Conservation (phyloP, 495 filamentous ascomycete species). For the Xylaria cubensis region DNA sequence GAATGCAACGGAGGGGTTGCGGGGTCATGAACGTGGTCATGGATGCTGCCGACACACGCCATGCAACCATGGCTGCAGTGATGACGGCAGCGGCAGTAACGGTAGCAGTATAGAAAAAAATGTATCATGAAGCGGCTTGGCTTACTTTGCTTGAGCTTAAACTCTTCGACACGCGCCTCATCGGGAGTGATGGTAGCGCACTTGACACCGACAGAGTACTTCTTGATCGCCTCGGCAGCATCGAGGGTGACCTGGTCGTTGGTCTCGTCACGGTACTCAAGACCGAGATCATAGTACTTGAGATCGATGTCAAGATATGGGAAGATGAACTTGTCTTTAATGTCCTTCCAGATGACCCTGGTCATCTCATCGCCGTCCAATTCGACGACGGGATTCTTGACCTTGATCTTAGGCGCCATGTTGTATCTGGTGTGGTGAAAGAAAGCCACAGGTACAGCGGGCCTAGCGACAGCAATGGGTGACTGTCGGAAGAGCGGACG, state of each 20-base stretch:
- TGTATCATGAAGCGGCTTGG: not conserved
- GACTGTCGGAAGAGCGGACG: slow-evolving; percentile 39
- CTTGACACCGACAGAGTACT: slow-evolving; percentile 98
- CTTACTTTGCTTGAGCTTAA: slow-evolving; percentile 95
- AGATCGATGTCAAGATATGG: slow-evolving; percentile 96
- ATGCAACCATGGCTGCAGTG: slow-evolving; percentile 24
- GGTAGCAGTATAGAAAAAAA: not conserved
- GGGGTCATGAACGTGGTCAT: not conserved
- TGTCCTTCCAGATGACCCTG: slow-evolving; percentile 96
- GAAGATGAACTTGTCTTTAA: slow-evolving; percentile 96
- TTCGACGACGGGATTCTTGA: slow-evolving; percentile 96
- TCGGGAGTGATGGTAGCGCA: slow-evolving; percentile 99
- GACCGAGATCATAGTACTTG: slow-evolving; percentile 98
- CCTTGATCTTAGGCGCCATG: slow-evolving; percentile 78
- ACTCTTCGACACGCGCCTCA: slow-evolving; percentile 94
- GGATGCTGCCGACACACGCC: slow-evolving; percentile 6
- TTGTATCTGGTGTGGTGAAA: slow-evolving; percentile 41
- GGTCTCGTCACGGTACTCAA: slow-evolving; percentile 94
- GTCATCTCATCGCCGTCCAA: slow-evolving; percentile 99
- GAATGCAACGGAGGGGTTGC: slow-evolving; percentile 6
- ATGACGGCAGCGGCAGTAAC: not conserved
- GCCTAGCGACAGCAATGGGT: slow-evolving; percentile 31
- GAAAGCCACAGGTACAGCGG: slow-evolving; percentile 37
- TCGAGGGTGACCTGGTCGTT: slow-evolving; percentile 94
- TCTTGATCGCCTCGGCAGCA: slow-evolving; percentile 95